These are phyloP conservation scores for Calonectria leucothoes DNA, from an alignment of 2,329 filamentous ascomycete species.

Conservation along the genomic window DNA sequence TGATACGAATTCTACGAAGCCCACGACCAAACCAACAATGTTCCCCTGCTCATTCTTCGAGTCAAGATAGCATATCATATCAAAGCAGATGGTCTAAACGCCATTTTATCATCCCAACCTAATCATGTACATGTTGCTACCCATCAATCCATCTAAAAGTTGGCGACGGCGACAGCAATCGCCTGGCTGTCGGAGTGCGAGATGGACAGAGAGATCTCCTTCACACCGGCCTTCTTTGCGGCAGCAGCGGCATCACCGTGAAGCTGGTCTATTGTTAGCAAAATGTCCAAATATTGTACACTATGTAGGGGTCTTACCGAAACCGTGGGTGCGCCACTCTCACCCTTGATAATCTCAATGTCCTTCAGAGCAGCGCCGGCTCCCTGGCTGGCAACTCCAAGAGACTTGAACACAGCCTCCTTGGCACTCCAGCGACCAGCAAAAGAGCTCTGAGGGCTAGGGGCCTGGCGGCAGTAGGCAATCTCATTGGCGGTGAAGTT, in stretches of 20 bases:
- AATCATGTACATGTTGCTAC: constrained; percentile 30
- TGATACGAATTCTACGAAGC: constrained; percentile 32
- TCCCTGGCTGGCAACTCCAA: constrained; percentile 88
- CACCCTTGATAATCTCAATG: constrained; percentile 89
- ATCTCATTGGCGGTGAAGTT: constrained; percentile 93
- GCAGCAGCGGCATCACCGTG: constrained; percentile 86
- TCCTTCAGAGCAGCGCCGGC: constrained; percentile 92
- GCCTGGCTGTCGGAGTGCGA: constrained; percentile 96
- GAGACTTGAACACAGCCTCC: constrained; percentile 97
- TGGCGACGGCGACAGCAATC: constrained; percentile 91
- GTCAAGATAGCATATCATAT: constrained; percentile 33
- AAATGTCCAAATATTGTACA: constrained; percentile 1
- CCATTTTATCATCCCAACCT: constrained; percentile 35
- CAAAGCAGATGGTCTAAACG: constrained; percentile 41
- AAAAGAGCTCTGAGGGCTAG: constrained; percentile 89
- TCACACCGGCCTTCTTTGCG: constrained; percentile 88
- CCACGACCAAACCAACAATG: constrained; percentile 18
- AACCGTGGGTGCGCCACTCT: constrained; percentile 85
- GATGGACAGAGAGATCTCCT: constrained; percentile 91
- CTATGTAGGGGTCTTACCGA: constrained; percentile 70
- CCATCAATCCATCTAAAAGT: constrained; percentile 65
- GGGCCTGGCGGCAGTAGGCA: constrained; percentile 83
- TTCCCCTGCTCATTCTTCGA: constrained; percentile 14
- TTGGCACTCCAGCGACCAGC: constrained; percentile 97
- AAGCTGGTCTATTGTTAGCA: constrained; percentile 70